Evolutionary conservation across 306 rosid species (phyloP).

Genomic region (Trifolium subterraneum): DNA sequence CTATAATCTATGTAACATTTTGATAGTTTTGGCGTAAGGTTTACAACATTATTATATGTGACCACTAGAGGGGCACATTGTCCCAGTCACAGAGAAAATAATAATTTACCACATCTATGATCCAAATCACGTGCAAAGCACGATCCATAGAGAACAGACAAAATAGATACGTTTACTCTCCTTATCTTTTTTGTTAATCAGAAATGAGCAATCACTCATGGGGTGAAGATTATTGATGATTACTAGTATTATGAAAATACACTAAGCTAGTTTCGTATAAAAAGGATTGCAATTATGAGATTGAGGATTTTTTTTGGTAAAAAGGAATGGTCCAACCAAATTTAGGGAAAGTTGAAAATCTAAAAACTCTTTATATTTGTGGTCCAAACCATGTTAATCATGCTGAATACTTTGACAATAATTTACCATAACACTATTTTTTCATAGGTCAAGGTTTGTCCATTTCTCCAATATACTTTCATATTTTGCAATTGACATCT

Average conservation of each 20-base stretch:
- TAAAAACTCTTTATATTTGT: constrained; percentile 38
- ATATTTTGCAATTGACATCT: constrained; percentile 19
- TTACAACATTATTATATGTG: constrained; percentile 32
- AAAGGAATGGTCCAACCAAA: constrained; percentile 43
- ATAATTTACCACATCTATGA: constrained; percentile 46
- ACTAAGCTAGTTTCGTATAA: constrained; percentile 31
- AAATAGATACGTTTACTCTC: constrained; percentile 43
- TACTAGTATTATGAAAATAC: constrained; percentile 32
- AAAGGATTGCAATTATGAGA: constrained; percentile 43
- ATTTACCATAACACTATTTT: constrained; percentile 43
- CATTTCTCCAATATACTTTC: constrained; percentile 22
- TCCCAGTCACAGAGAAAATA: constrained; percentile 43
- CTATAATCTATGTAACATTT: neutral
- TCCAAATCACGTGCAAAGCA: constrained; percentile 72
- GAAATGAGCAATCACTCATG: constrained; percentile 47
- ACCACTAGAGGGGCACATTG: constrained; percentile 52
- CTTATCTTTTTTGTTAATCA: constrained; percentile 39
- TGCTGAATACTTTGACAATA: constrained; percentile 41
- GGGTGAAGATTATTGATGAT: constrained; percentile 46
- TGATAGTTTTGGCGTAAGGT: constrained; percentile 32
- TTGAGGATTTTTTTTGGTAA: constrained; percentile 26
- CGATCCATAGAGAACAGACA: constrained; percentile 58
- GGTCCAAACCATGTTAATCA: constrained; percentile 46
- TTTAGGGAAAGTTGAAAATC: constrained; percentile 25
- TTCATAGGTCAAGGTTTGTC: constrained; percentile 42